phyloP scores from a whole-genome alignment of 2,329 filamentous ascomycete species.

The Akanthomyces dipterigenus region DNA sequence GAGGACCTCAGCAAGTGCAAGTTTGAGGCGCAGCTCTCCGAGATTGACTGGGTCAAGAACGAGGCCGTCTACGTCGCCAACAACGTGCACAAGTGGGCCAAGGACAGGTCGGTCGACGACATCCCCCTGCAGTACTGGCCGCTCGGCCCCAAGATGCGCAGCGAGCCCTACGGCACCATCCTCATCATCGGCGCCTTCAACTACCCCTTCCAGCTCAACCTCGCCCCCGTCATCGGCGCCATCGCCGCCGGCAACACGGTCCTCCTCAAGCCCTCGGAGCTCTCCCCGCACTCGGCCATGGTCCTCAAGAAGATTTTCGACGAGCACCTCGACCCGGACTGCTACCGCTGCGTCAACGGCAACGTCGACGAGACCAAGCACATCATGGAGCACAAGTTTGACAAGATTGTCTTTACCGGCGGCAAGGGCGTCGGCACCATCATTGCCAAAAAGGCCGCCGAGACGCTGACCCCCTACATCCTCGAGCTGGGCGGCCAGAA shows the following conservation, averaged over 20 bases:
- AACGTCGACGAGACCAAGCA: constrained; percentile 71
- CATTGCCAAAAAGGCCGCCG: constrained; percentile 81
- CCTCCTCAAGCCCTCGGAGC: constrained; percentile 86
- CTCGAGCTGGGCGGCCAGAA: constrained; percentile 90
- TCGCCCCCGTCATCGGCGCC: constrained; percentile 77
- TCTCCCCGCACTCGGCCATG: constrained; percentile 67
- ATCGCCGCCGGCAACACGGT: constrained; percentile 89
- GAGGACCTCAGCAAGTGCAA: constrained; percentile 71
- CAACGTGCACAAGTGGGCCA: constrained; percentile 73
- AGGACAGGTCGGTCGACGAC: constrained; percentile 69
- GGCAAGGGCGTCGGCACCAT: constrained; percentile 73
- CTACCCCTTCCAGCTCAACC: constrained; percentile 76
- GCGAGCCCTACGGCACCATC: constrained; percentile 79
- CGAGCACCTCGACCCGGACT: constrained; percentile 66
- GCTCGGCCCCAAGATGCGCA: constrained; percentile 69
- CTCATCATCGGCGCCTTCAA: constrained; percentile 92
- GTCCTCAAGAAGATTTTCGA: constrained; percentile 74
- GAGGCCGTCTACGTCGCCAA: constrained; percentile 74
- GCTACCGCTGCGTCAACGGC: constrained; percentile 76
- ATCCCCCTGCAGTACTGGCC: constrained; percentile 61
- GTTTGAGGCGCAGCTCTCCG: constrained; percentile 67
- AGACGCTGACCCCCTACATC: constrained; percentile 77
- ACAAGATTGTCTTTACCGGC: constrained; percentile 97
- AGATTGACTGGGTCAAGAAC: constrained; percentile 72
- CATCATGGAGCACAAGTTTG: constrained; percentile 83